Evolutionary conservation across 768 basidiomycete genomes (phyloP), one percentile per base, ranked within the genome.

Genomic region (Lepiota venenata): DNA sequence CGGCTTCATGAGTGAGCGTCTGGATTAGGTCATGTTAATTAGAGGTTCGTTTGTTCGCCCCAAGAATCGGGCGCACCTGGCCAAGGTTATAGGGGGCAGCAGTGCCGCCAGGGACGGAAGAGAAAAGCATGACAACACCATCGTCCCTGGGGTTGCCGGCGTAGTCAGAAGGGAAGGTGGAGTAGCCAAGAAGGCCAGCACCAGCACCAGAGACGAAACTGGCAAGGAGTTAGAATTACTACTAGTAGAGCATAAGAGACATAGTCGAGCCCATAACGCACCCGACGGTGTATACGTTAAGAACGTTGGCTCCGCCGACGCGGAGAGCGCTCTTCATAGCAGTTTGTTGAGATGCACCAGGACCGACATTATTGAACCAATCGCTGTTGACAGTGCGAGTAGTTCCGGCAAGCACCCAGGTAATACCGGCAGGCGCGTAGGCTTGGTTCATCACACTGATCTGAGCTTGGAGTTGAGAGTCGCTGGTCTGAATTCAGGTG

Each of bases 261-360:
- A 29, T 14, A 29, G 27, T 11, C 20, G 11, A 15, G 25, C 32
- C 25, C 3, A 9, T 18, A 14, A 62, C 69, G 46, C 59, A 79
- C 71, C 79, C 78, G 25, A 80, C 78, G 36, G 73, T 73, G 68
- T 81, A 82, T 49, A 81, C 69, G 55, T 80, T 82, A 52, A 83
- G 70, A 40, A 67, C 72, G 10, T 61, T 60, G 2, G 61, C 66
- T 27, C 62, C 69, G 42, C 82, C 79, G 47, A 66, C 35, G 38
- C 79, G 72, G 25, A 82, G 72, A 22, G 69, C 48, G 0, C 38
- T 61, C 71, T 82, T 82, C 79, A 83, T 82, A 6, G 64, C 63
- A 7, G 69, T 76, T 63, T 82, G 79, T 25, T 64, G 59, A 29
- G 63, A 58, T 37, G 59, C 60, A 22, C 50, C 56, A 4, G 74